phyloP scores from a whole-genome alignment of 2,329 filamentous ascomycete species.

The Leptographium galeiforme region DNA sequence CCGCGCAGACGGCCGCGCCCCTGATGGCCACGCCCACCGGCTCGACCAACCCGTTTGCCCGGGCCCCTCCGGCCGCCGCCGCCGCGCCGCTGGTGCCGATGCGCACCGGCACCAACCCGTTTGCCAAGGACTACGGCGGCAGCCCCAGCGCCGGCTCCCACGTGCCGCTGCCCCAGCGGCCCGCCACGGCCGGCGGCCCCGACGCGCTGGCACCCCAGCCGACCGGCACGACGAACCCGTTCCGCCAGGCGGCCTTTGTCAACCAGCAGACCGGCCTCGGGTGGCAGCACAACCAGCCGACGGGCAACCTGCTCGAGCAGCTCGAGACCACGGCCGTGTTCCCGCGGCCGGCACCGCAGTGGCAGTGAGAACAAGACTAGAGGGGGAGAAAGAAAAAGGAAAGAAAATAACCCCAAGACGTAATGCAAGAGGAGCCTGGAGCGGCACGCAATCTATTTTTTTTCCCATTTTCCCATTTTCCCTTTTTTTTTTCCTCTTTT shows the following conservation, averaged over 20 bases:
- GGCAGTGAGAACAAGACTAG: constrained; percentile 30
- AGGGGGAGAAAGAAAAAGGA: no score
- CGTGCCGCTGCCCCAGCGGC: constrained; percentile 17
- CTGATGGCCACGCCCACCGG: constrained; percentile 34
- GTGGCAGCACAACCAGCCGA: constrained; percentile 72
- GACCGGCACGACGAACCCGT: constrained; percentile 87
- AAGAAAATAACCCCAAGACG: not conserved
- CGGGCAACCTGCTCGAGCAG: constrained; percentile 69
- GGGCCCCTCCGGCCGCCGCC: constrained; percentile 29
- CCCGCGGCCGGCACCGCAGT: constrained; percentile 58
- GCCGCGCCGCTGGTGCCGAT: constrained; percentile 31
- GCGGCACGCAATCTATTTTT: no score
- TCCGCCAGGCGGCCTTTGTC: constrained; percentile 80
- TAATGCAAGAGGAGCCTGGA: not conserved
- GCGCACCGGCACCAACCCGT: constrained; percentile 46
- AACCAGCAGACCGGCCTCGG: constrained; percentile 79
- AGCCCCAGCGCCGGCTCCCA: constrained; percentile 29
- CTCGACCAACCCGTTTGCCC: constrained; percentile 80
- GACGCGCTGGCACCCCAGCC: constrained; percentile 56
- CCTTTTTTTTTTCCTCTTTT: no score
- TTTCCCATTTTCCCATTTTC: no score
- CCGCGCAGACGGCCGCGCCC: not conserved
- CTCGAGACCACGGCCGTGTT: constrained; percentile 74
- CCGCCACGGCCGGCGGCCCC: constrained; percentile 48
- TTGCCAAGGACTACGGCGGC: constrained; percentile 33